Evolutionary conservation across 2,329 filamentous ascomycete genomes (phyloP).

Genomic region (Aspergillus udagawae): DNA sequence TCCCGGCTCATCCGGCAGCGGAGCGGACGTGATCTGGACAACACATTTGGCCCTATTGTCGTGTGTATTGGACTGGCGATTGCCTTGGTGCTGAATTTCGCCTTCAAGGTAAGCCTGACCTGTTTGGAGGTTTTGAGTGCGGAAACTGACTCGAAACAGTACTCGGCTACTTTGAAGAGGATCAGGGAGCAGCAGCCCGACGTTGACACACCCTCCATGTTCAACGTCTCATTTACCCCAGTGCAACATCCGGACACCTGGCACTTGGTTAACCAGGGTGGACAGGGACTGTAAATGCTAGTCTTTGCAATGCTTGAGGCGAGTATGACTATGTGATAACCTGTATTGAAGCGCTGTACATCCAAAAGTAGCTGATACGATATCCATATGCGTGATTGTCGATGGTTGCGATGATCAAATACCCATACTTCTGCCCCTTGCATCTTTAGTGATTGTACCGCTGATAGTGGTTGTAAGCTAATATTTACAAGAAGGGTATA

Average conservation of each 20-base stretch:
- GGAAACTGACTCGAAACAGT: slow-evolving; percentile 16
- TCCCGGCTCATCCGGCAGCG: slow-evolving; percentile 75
- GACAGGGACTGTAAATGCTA: background rate
- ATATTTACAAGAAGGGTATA: too few species aligned
- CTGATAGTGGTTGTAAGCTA: background rate
- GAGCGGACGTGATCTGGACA: slow-evolving; percentile 92
- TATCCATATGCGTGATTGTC: background rate
- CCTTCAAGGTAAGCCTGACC: slow-evolving; percentile 58
- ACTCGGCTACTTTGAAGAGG: slow-evolving; percentile 25
- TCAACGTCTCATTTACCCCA: slow-evolving; percentile 9
- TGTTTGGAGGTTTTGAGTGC: background rate
- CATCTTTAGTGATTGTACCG: too few species aligned
- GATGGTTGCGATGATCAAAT: too few species aligned
- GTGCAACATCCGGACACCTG: background rate
- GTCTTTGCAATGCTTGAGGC: background rate
- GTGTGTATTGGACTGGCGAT: slow-evolving; percentile 74
- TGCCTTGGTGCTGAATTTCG: slow-evolving; percentile 82
- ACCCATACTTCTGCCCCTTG: too few species aligned
- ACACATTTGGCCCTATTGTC: slow-evolving; percentile 75
- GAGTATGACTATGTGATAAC: background rate
- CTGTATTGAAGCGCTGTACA: background rate
- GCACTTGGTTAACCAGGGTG: slow-evolving; percentile 9
- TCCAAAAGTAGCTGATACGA: background rate
- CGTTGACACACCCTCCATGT: slow-evolving; percentile 5
- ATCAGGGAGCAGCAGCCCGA: slow-evolving; percentile 13